Percentiles rank a stretch among this genome's conserved stretches.
Conservation (phyloP, 2,329 filamentous ascomycete genomes). For the Talaromyces sp. region DNA sequence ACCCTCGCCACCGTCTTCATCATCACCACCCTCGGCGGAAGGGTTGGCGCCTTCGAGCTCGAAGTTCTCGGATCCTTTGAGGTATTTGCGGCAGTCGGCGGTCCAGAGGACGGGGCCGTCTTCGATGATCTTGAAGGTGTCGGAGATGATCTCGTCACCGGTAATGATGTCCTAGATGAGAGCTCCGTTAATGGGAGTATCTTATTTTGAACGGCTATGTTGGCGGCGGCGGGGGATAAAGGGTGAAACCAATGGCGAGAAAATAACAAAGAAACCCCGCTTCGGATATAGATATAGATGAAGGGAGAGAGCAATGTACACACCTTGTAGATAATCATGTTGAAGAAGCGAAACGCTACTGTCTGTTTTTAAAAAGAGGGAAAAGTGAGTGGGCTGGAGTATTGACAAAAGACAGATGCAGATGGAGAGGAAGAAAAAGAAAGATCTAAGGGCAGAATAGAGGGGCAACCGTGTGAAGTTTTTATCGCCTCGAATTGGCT, state of each 20-base stretch:
- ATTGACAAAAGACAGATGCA: constrained; percentile 5
- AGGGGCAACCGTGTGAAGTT: constrained; percentile 28
- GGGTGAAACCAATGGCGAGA: not conserved
- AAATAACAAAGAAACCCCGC: not conserved
- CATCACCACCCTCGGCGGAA: constrained; percentile 79
- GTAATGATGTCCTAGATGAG: constrained; percentile 71
- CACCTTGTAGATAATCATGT: constrained; percentile 73
- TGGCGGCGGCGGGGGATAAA: not conserved
- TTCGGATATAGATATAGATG: not conserved
- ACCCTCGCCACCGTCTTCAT: constrained; percentile 65
- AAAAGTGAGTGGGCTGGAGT: constrained; percentile 25
- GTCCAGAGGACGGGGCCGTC: constrained; percentile 80
- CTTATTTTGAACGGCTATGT: not conserved
- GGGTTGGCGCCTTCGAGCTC: constrained; percentile 77
- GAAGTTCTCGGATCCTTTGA: constrained; percentile 63
- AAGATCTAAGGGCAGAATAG: constrained; percentile 9
- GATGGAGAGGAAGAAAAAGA: constrained; percentile 18
- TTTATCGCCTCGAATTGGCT: constrained; percentile 22
- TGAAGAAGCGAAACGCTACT: constrained; percentile 41
- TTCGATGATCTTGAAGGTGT: constrained; percentile 81
- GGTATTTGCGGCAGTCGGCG: constrained; percentile 87
- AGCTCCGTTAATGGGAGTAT: not conserved
- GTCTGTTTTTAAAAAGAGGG: constrained; percentile 20
- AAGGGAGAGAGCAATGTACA: constrained; percentile 21
- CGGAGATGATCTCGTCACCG: constrained; percentile 94